Conservation (phyloP, 2,329 filamentous ascomycete species). For the Balansia obtecta region DNA sequence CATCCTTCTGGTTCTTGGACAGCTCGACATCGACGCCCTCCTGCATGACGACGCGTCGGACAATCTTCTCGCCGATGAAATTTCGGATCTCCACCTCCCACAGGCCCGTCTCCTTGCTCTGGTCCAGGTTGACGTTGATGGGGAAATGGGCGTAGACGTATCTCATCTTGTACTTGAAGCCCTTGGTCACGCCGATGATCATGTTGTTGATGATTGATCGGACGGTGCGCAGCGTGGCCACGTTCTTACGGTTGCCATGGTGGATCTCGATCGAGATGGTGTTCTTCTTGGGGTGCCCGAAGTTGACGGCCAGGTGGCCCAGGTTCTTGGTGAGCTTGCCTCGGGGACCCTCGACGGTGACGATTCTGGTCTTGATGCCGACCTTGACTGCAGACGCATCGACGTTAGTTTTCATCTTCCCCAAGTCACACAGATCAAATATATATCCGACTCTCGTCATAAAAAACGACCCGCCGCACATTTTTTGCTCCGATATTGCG, state of each 20-base stretch:
- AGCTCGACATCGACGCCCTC: conserved; percentile 80
- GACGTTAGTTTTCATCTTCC: conserved; percentile 21
- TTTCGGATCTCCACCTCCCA: conserved; percentile 97
- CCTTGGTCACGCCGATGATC: conserved; percentile 96
- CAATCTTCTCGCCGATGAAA: conserved; percentile 99
- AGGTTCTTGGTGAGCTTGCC: conserved; percentile 97
- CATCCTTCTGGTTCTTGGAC: conserved; percentile 92
- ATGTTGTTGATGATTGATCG: conserved; percentile 98
- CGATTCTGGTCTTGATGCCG: conserved; percentile 88
- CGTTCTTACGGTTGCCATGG: conserved; percentile 95
- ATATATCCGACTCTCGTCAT: neutral
- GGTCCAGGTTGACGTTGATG: conserved; percentile 99
- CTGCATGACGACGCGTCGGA: conserved; percentile 82
- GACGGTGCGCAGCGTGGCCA: conserved; percentile 96
- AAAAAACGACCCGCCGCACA: too few species aligned
- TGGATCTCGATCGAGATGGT: conserved; percentile 95
- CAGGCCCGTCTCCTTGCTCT: conserved; percentile 82
- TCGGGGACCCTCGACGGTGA: conserved; percentile 95
- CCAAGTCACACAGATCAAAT: too few species aligned
- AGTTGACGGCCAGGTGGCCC: conserved; percentile 91
- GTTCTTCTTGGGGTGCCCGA: conserved; percentile 75
- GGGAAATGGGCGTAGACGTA: conserved; percentile 99
- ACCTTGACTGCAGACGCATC: conserved; percentile 66
- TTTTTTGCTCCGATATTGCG: conserved; percentile 1
- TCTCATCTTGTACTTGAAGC: conserved; percentile 99